Base-by-base conservation (phyloP, 495 filamentous ascomycete species). In the Neurospora tetrasperma region DNA sequence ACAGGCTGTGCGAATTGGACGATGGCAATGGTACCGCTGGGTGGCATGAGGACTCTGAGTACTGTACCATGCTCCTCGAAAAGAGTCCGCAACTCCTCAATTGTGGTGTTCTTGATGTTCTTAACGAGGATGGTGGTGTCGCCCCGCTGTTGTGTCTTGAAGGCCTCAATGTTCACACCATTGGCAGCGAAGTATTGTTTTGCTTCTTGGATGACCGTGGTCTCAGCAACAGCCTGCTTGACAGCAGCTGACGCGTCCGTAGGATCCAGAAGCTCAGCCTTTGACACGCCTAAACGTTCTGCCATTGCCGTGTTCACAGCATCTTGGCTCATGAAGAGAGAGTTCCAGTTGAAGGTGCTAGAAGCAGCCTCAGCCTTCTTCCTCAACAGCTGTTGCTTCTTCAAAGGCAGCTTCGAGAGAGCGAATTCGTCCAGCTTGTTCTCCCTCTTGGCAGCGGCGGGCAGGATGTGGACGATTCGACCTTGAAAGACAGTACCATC, bases 281-380 rank as follows among this genome's bases (percentile, higher is more conserved):
- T 99, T 18, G 91, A 89, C 38, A 98, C 87, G 18, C 94, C 94
- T 7, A 98, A 84, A 71, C 94, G 90, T 77, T 93, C 88, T 46
- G 96, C 92, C 62, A 97, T 88, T 16, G 94, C 95, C 54, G 92
- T 91, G 82, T 98, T 94, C 46, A 98, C 94, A 54, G 96, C 93
- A 85, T 99, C 94, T 83, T 96, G 93, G 81, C 91, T 98, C 94
- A 99, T 96, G 81, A 96, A 98, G 62, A 99, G 84, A 18, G 94
- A 94, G 83, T 98, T 99, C 96, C 96, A 99, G 79, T 92, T 97
- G 82, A 97, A 97, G 11, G 88, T 88, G 9, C 87, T 90, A 8
- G 90, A 90, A 16, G 92, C 86, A 38, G 94, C 91, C 71, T 92
- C 89, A 46, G 89, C 84, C 80, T 92, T 97, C 73, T 90, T 90